Evolutionary conservation across 2,329 filamentous ascomycete genomes (phyloP).

Genomic region (Trichophyton rubrum): DNA sequence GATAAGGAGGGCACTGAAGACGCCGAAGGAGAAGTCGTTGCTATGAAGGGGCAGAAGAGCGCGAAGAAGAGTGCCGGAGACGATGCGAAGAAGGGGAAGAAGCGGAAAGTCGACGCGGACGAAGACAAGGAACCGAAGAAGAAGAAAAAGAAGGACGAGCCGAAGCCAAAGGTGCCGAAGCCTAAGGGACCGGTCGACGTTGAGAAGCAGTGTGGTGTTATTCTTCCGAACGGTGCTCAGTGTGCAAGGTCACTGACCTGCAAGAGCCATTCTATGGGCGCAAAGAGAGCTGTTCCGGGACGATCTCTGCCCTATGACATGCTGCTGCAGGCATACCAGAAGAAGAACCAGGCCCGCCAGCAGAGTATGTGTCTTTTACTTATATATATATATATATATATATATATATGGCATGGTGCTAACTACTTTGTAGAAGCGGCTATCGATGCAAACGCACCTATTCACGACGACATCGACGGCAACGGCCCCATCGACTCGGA

Average conservation of each 20-base stretch:
- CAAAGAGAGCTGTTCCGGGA: slow-evolving; percentile 77
- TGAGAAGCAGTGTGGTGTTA: slow-evolving; percentile 83
- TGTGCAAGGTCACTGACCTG: slow-evolving; percentile 84
- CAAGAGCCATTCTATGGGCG: slow-evolving; percentile 91
- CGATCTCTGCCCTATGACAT: slow-evolving; percentile 85
- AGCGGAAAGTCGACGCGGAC: slow-evolving; percentile 58
- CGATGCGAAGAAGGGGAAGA: slow-evolving; percentile 57
- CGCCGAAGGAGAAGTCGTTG: slow-evolving; percentile 25
- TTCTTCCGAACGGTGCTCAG: slow-evolving; percentile 69
- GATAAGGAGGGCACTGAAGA: slow-evolving; percentile 36
- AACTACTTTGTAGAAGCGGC: slow-evolving; percentile 56
- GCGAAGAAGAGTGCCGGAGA: slow-evolving; percentile 51
- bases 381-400: slow-evolving; percentile 14
- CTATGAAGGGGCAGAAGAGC: slow-evolving; percentile 50
- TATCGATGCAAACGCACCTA: slow-evolving; percentile 81
- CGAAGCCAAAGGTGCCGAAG: slow-evolving; percentile 69
- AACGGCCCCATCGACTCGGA: slow-evolving; percentile 82
- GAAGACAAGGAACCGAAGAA: slow-evolving; percentile 71
- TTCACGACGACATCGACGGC: slow-evolving; percentile 73
- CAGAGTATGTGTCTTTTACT: slow-evolving; percentile 53
- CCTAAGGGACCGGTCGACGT: slow-evolving; percentile 89
- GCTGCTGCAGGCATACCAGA: slow-evolving; percentile 76
- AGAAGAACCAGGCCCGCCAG: slow-evolving; percentile 97
- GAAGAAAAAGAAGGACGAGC: slow-evolving; percentile 93
- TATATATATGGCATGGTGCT: slow-evolving; percentile 7